Evolutionary conservation across 148 eudicot species (phyloP).

Genomic region (Vaccinium vitisidaea): DNA sequence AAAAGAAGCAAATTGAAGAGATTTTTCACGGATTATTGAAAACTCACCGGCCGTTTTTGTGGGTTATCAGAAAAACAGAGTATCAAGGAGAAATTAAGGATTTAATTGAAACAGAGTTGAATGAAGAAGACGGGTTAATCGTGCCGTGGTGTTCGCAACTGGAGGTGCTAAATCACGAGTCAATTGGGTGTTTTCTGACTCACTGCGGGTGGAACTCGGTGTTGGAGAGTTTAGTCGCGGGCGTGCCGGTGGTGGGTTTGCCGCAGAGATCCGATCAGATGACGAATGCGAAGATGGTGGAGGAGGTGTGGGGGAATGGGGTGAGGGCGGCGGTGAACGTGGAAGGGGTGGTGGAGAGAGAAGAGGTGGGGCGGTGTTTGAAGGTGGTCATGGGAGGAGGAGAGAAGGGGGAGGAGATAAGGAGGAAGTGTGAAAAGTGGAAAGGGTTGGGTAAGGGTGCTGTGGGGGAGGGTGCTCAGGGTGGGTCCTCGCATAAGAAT

Average conservation of each 20-base stretch:
- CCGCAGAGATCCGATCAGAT: constrained; percentile 53
- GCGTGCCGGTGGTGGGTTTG: constrained; percentile 51
- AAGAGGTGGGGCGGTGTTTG: constrained; percentile 47
- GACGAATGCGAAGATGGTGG: constrained; percentile 56
- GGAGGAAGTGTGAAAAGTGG: constrained; percentile 36
- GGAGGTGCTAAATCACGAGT: constrained; percentile 24
- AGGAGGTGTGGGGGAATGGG: constrained; percentile 49
- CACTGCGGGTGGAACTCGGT: constrained; percentile 68
- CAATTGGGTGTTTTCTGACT: constrained; percentile 44
- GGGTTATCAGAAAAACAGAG: constrained; percentile 53
- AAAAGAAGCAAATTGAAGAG: constrained; percentile 44
- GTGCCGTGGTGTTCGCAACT: constrained; percentile 32
- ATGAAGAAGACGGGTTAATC: constrained; percentile 18
- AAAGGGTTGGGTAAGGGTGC: constrained; percentile 37
- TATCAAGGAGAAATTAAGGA: not conserved
- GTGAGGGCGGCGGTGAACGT: constrained; percentile 34
- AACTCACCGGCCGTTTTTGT: constrained; percentile 48
- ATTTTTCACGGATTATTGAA: constrained; percentile 43
- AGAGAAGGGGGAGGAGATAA: constrained; percentile 21
- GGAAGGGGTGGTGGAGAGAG: constrained; percentile 35
- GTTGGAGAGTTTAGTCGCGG: constrained; percentile 43
- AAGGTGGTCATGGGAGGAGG: constrained; percentile 38
- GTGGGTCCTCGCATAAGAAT: constrained; percentile 46
- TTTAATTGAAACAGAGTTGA: not conserved
- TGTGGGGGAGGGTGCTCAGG: constrained; percentile 41